Evolutionary conservation across 768 basidiomycete species (phyloP), one percentile per base, ranked within the genome.

Genomic region (Russula compacta): DNA sequence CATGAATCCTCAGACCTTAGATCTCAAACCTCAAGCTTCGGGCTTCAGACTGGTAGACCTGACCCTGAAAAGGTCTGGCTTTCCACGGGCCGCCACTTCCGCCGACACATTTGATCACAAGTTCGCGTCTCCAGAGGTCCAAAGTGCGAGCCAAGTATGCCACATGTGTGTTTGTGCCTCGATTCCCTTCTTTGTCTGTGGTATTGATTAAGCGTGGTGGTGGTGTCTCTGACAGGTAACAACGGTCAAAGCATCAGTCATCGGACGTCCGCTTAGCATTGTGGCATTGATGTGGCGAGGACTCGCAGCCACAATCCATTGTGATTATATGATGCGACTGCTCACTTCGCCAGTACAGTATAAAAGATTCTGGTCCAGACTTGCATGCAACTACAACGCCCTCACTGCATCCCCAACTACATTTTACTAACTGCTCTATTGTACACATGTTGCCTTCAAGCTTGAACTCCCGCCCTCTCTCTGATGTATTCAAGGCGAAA

Each of bases 401-500:
- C 7, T 14, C 38, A 38, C 24, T 38, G 21, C 35, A 40, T 14
- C 11, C 46, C 21, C 3, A 11, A 42, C 33, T n/a, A 21, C 5
- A 49, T 12, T 15, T 19, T 50, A n/a, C 32, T n/a, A 21, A 39
- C 11, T 24, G 32, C 12, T 33, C 48, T 21, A 11, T 35, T 3
- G 12, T n/a, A 52, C n/a, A 15, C 14, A 43, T 48, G 56, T 47
- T 33, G 8, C 39, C 56, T 36, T 24, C 47, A 19, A 42, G 15
- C 46, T 10, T 9, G 46, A 53, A 58, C 21, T 21, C 57, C 21
- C 11, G 24, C 21, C 43, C 33, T 10, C 19, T 58, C 7, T 36
- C 52, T 36, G 56, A 63, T n/a, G 33, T 53, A 17, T 48, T 63
- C 52, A 63, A 38, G 42, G 33, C 39, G 2, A 58, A 39, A 42